Evolutionary conservation across 2,329 filamentous ascomycete species (phyloP), one percentile per base, ranked within the genome.

Genomic region (Botryotinia globosa): DNA sequence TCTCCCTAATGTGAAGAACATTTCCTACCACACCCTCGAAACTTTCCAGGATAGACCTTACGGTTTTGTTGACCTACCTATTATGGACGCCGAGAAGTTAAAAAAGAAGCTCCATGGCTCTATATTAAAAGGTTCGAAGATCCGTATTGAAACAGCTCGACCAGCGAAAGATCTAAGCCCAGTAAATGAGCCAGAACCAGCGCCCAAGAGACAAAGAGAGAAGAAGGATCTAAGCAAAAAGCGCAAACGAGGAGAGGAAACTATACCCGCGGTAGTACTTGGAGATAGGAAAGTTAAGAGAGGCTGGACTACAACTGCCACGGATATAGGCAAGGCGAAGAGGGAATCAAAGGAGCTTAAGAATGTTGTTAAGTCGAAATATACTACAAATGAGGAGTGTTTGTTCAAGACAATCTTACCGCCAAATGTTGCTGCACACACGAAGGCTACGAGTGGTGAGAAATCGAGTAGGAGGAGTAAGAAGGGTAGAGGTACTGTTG

Each of bases 31-130:
- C 82, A 85, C 86, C 8, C 84, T 98, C 76, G 88, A 94, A 80
- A 94, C 94, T 0, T 97, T 97, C 75, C 95, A 95, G 22, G 96
- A 99, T 76, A 92, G 89, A 80, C 91, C 89, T 70, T 99, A 94
- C 89, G 96, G 95, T 72, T 99, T 92, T 83, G 85, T 98, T 74
- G 94, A 97, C 64, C 83, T 99, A 54, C 94, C 94, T 0, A 83
- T 81, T 4, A 88, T 89, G 82, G 94, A 97, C 76, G 96, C 95
- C 16, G 92, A 95, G n/a, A 97, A 94, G 82, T 83, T 98, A 71
- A 94, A 91, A 84, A 95, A 92, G 83, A 98, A 96, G 84, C 87
- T 98, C 67, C 92, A 97, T 85, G 95, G 95, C 45, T 88, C 91
- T 2, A 91, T 93, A 37, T 83, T 99, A 72, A 96, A 92, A 80